Evolutionary conservation across 768 basidiomycete genomes (phyloP).

Genomic region (Tricholoma matsutake): DNA sequence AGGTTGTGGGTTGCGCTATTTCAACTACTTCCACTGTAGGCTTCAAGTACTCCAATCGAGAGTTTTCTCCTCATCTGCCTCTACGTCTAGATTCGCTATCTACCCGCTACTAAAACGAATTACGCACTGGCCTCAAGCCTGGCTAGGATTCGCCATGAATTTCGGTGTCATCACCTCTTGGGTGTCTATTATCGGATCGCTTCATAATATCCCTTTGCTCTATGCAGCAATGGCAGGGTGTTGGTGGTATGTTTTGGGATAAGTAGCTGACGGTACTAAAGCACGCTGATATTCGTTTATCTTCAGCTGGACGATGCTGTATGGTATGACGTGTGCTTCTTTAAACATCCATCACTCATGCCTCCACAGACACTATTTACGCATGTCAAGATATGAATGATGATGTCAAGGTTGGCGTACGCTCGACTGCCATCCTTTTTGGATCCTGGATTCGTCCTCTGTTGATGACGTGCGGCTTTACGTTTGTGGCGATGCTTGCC

Average conservation of each 20-base stretch:
- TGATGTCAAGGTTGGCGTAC: conserved; percentile 69
- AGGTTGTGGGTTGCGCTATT: conserved; percentile 42
- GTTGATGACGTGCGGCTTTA: conserved; percentile 47
- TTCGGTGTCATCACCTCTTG: conserved; percentile 50
- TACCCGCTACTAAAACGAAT: conserved; percentile 56
- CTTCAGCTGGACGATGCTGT: conserved; percentile 47
- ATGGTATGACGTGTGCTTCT: conserved; percentile 28
- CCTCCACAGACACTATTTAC: conserved; percentile 37
- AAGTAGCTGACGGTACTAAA: neutral
- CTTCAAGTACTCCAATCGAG: neutral
- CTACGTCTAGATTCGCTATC: conserved; percentile 31
- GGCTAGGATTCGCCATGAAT: conserved; percentile 59
- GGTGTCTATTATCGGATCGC: conserved; percentile 34
- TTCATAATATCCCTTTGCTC: conserved; percentile 31
- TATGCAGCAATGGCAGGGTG: conserved; percentile 35
- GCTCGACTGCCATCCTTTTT: conserved; percentile 74
- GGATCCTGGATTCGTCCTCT: conserved; percentile 57
- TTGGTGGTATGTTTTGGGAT: conserved; percentile 39
- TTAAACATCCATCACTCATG: neutral
- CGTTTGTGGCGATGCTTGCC: conserved; percentile 51
- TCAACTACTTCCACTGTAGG: conserved; percentile 46
- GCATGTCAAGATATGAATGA: conserved; percentile 78
- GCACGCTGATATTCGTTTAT: neutral
- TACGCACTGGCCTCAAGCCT: conserved; percentile 61
- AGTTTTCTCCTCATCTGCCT: neutral